Conservation (phyloP, 2,329 filamentous ascomycete genomes). For the Sporothrix inflata region DNA sequence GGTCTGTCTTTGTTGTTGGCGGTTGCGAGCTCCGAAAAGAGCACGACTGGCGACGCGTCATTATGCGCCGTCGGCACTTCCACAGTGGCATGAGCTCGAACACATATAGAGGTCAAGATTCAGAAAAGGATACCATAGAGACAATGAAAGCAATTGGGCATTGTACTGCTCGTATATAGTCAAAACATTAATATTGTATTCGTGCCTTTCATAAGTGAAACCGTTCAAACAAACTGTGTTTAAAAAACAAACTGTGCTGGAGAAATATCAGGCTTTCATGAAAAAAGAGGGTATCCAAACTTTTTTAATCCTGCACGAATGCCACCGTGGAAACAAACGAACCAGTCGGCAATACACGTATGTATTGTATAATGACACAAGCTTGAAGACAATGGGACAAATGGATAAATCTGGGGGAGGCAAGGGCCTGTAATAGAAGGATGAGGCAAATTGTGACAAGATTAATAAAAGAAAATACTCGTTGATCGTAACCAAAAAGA, state of each 20-base stretch:
- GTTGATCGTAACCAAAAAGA: neutral
- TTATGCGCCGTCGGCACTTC: neutral
- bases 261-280: neutral
- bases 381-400: slow-evolving; percentile 1
- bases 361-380: slow-evolving; percentile 13
- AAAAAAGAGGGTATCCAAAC: slow-evolving; percentile 17
- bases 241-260: neutral
- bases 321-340: slow-evolving; percentile 11
- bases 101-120: neutral
- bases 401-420: neutral
- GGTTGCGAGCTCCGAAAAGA: neutral
- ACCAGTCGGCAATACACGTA: neutral
- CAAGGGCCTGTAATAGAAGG: neutral
- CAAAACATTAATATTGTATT: neutral
- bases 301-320: slow-evolving; percentile 13
- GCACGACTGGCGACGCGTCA: neutral
- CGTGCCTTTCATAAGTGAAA: neutral
- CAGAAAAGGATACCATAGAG: neutral
- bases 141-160: neutral
- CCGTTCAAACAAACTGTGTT: neutral
- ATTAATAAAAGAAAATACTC: neutral
- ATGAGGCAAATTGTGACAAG: slow-evolving; percentile 12
- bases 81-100: neutral
- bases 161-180: neutral
- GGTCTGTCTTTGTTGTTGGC: neutral